Base-by-base conservation (phyloP, 352 stramenopile species). In the Globisporangium paddicum region DNA sequence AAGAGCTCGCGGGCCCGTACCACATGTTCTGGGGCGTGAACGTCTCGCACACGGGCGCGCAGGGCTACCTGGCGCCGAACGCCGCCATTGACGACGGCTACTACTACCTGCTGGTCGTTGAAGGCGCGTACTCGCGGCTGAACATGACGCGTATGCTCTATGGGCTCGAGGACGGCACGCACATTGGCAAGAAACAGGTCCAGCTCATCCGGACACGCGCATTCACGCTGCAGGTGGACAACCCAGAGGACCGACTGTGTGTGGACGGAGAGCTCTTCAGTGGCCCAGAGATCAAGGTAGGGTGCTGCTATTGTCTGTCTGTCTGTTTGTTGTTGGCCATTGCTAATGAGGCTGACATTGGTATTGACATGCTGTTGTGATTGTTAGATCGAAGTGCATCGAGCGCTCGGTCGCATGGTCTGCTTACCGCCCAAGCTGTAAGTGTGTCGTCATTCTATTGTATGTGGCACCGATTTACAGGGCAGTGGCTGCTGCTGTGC, bases 1-100 rank as follows among this genome's bases (percentile, higher is more conserved):
- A 68, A 47, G 69, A 74, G 34, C 70, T 87, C 47, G 58, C 73
- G 25, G 76, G 76, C 0, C 61, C 60, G 14, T 89, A 86, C 60
- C 68, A 69, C 58, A 75, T 89, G 63, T 79, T 88, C 54, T 89
- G 79, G 78, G 63, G 63, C 21, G 77, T 82, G 64, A 88, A 82
- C 47, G 72, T 80, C 8, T 80, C 71, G 13, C 72, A 87, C 51
- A 65, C 74, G 4, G 63, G 71, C 13, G 71, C 73, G 0, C 72
- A 89, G 46, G 68, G 63, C 13, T 55, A 77, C 59, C 64, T 84
- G 42, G 77, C 66, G 10, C 79, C 78, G n/a, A 63, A 56, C 10
- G 79, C 78, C 16, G 54, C 50, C 35, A 72, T 80, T 21, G 67
- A 79, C 25, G 79, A 87, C 54, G 82, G 79, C 32, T 89, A 75